A percentile compares a stretch with the other conserved stretches of the same genome.
These are phyloP conservation scores for Novymonas esmeraldas DNA, from an alignment of 208 protist genomes.

Conservation along the genomic window DNA sequence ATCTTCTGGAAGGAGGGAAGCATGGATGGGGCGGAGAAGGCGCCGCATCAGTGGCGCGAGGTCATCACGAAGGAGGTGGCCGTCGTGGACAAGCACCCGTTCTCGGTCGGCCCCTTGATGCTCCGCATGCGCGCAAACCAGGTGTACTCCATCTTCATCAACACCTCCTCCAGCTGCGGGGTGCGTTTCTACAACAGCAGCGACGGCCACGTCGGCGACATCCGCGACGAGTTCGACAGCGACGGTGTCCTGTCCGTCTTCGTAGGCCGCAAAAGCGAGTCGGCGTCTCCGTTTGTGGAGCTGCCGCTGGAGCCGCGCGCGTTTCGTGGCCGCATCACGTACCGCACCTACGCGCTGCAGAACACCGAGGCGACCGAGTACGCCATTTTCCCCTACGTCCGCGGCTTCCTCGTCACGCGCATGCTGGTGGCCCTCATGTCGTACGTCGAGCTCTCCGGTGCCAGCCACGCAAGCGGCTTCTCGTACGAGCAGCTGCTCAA, in stretches of 20 bases:
- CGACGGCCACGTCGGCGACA: conserved; percentile 74
- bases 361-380: conserved; percentile 35
- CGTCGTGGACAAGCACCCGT: conserved; percentile 79
- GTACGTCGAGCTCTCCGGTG: conserved; percentile 49
- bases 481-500: conserved; percentile 51
- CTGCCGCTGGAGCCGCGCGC: conserved; percentile 73
- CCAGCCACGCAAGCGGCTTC: conserved; percentile 21
- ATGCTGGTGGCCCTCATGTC: conserved; percentile 87
- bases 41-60: conserved; percentile 73
- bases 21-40: conserved; percentile 75
- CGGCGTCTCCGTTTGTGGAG: conserved; percentile 73
- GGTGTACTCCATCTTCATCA: conserved; percentile 88
- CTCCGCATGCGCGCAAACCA: conserved; percentile 76
- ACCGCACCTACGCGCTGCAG: conserved; percentile 58
- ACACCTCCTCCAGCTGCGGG: conserved; percentile 85
- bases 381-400: conserved; percentile 72
- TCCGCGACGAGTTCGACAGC: conserved; percentile 85
- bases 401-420: conserved; percentile 79
- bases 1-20: conserved; percentile 91
- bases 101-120: conserved; percentile 66
- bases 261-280: conserved; percentile 89
- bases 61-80: conserved; percentile 62
- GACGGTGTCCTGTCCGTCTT: conserved; percentile 84
- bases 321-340: conserved; percentile 82
- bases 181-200: conserved; percentile 90